Base-by-base conservation (phyloP, 2,329 filamentous ascomycete species). In the Bipolaris oryzae region DNA sequence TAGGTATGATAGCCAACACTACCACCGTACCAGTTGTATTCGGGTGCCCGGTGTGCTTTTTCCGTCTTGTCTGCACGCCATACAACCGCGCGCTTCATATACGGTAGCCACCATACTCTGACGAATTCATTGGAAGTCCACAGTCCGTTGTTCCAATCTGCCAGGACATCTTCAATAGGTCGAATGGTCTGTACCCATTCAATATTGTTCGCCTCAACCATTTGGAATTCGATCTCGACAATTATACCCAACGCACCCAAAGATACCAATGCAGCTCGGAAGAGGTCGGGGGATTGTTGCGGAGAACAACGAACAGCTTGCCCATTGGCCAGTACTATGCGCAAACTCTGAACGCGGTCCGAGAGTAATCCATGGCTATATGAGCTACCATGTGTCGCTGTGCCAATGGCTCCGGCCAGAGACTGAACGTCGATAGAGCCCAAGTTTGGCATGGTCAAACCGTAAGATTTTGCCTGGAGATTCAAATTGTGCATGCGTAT, bases 31-130 rank as follows among this genome's bases (percentile, higher is more conserved):
- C 91, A 97, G 68, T 85, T 90, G 51, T 79, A 81, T 1, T 84
- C 84, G 2, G 90, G 87, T 6, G 85, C 78, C 15, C 79, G 78
- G 38, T 83, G 78, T 0, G 86, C 80, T 54, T 88, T 85, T 7
- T 85, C 80, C 0, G 91, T 92, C 74, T 90, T 89, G 45, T 92
- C 84, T n/a, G 92, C 95, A 38, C 86, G 85, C 95, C 95, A 99
- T 43, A 96, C 85, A 45, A 98, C 90, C 0, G 91, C 92, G 43
- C 91, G 86, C 53, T 91, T 86, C 72, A 90, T 92, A 78, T 98
- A 96, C 0, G 95, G 95, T 73, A 96, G 88, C 95, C 95, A 99
- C 94, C 95, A 99, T 25, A 97, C 92, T 25, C 95, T 85, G 23
- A 96, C 91, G 71, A 94, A 99, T 76, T 98, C 92, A 59, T 88